Conservation (phyloP, 768 basidiomycete species). For the Psilocybe cyanescens region DNA sequence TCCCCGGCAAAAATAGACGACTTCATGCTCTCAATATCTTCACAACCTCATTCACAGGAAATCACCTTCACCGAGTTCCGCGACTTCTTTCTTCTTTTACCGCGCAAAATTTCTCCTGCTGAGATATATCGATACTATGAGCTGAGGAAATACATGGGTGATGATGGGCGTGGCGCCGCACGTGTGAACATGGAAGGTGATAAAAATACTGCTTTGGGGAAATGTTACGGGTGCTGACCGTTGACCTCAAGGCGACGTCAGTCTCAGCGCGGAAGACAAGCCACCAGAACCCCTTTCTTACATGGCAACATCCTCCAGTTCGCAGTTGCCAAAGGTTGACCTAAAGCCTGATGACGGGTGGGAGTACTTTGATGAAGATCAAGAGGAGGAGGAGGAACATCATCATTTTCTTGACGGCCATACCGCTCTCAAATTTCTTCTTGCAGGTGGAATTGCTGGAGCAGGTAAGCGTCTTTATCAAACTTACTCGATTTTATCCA, state of each 20-base stretch:
- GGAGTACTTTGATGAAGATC: slow-evolving; percentile 46
- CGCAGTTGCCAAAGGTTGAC: slow-evolving; percentile 19
- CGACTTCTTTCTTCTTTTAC: slow-evolving; percentile 86
- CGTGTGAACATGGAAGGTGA: slow-evolving; percentile 90
- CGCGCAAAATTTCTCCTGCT: slow-evolving; percentile 75
- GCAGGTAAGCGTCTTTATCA: slow-evolving; percentile 63
- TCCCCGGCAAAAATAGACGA: slow-evolving; percentile 73
- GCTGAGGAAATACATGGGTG: slow-evolving; percentile 65
- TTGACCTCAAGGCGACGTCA: slow-evolving; percentile 67
- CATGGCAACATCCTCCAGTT: slow-evolving; percentile 17
- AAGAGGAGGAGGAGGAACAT: slow-evolving; percentile 58
- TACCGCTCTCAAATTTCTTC: slow-evolving; percentile 84
- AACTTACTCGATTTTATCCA: background rate
- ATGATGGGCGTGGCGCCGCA: slow-evolving; percentile 78
- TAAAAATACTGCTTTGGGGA: slow-evolving; percentile 14
- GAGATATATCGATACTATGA: slow-evolving; percentile 90
- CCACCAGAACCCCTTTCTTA: slow-evolving; percentile 40
- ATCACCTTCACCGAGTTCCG: slow-evolving; percentile 87
- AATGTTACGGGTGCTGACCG: slow-evolving; percentile 1
- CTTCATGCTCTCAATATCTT: slow-evolving; percentile 79
- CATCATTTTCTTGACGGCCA: slow-evolving; percentile 66
- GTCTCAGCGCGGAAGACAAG: slow-evolving; percentile 76
- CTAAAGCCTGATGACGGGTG: slow-evolving; percentile 42
- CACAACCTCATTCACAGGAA: slow-evolving; percentile 65
- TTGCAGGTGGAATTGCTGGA: slow-evolving; percentile 94